Evolutionary conservation across 768 basidiomycete genomes (phyloP).

Genomic region (Mycena polygramma): DNA sequence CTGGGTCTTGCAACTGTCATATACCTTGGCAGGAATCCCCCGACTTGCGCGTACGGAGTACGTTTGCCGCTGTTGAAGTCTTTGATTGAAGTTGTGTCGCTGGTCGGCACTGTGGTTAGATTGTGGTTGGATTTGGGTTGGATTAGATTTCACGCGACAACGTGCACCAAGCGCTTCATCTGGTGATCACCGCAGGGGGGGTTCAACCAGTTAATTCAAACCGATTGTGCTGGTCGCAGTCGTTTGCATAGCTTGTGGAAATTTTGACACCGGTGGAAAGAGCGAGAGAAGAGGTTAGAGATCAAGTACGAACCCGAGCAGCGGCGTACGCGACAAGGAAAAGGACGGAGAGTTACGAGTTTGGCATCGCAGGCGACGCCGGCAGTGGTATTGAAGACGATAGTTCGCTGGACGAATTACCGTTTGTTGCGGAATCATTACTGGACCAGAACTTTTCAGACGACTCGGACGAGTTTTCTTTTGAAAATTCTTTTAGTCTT

Average conservation of each 20-base stretch:
- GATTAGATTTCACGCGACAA: too few relatives aligned
- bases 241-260: not conserved
- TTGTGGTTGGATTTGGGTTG: too few relatives aligned
- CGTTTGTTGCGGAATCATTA: conserved; percentile 3
- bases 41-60: too few relatives aligned
- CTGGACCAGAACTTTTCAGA: too few relatives aligned
- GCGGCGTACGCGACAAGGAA: not conserved
- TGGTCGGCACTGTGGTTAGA: too few relatives aligned
- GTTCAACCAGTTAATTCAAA: too few relatives aligned
- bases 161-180: too few relatives aligned
- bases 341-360: conserved; percentile 1
- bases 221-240: conserved; percentile 15
- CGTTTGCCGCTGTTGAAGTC: too few relatives aligned
- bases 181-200: too few relatives aligned
- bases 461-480: conserved; percentile 14
- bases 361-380: conserved; percentile 21
- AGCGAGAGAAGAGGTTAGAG: conserved; percentile 4
- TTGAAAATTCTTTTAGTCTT: not conserved
- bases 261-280: conserved; percentile 5
- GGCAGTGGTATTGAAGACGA: not conserved
- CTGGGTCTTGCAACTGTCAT: too few relatives aligned
- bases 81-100: too few relatives aligned
- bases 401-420: conserved; percentile 12
- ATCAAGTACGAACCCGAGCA: not conserved
- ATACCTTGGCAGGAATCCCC: too few relatives aligned